Percentiles rank a stretch among this genome's conserved stretches.
These are phyloP conservation scores for Cyclotella choctawhatcheeana DNA, from an alignment of 108 stramenopile genomes.

Conservation along the genomic window DNA sequence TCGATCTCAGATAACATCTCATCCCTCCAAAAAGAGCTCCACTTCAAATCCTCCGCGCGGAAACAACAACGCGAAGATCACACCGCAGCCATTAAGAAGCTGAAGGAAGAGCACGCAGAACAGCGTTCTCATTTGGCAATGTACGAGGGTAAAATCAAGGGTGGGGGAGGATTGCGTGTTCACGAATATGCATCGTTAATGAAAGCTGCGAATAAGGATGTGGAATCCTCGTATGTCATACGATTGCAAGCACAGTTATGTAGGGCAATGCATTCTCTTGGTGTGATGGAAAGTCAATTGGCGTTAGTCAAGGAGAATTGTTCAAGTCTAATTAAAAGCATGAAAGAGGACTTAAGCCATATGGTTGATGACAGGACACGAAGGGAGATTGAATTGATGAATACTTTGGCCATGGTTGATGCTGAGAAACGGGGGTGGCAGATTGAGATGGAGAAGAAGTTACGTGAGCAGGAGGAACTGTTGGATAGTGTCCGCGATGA, in stretches of 20 bases:
- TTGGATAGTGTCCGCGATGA: conserved; percentile 53
- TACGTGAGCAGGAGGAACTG: conserved; percentile 52
- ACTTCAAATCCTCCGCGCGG: conserved; percentile 18
- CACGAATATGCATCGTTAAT: conserved; percentile 50
- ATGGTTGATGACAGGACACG: conserved; percentile 68
- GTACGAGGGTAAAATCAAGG: conserved; percentile 39
- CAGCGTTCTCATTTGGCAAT: conserved; percentile 22
- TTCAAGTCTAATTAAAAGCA: conserved; percentile 48
- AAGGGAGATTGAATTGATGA: conserved; percentile 80
- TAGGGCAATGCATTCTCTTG: conserved; percentile 83
- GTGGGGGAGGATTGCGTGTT: conserved; percentile 32
- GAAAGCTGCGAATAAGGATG: conserved; percentile 28
- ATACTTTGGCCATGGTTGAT: conserved; percentile 66
- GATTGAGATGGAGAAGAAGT: conserved; percentile 59
- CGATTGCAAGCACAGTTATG: conserved; percentile 85
- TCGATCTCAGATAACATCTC: conserved; percentile 26
- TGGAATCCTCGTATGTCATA: conserved; percentile 69
- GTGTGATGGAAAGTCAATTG: conserved; percentile 81
- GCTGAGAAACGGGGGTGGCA: conserved; percentile 58
- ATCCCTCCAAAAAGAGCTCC: conserved; percentile 34
- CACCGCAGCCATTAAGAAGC: conserved; percentile 24
- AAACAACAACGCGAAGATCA: conserved; percentile 45
- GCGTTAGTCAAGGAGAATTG: conserved; percentile 58
- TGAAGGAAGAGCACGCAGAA: conserved; percentile 45
- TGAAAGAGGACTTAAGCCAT: conserved; percentile 58